Percentiles rank a stretch among this genome's conserved stretches.
These are phyloP conservation scores for Coemansia sp. DNA, from an alignment of 192 early-diverging fungal species.

Conservation along the genomic window DNA sequence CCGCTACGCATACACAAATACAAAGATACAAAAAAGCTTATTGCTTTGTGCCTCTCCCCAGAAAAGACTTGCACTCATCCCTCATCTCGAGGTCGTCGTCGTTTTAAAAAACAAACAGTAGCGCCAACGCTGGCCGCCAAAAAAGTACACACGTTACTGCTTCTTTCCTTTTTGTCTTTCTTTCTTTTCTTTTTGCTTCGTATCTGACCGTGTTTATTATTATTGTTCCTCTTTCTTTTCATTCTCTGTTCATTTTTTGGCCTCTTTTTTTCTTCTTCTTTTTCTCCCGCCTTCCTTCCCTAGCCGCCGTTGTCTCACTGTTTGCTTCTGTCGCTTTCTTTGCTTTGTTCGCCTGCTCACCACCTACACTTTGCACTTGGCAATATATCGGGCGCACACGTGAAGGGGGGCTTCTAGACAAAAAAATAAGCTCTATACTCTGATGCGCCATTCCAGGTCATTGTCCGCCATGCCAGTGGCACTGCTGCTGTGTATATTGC, in stretches of 20 bases:
- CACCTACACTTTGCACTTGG: background rate
- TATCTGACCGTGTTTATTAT: background rate
- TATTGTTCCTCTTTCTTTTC: constrained; percentile 6
- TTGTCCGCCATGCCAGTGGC: constrained; percentile 11
- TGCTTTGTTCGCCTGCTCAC: background rate
- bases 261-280: constrained; percentile 1
- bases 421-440: constrained; percentile 1
- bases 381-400: background rate
- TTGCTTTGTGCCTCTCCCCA: background rate
- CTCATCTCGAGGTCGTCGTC: background rate
- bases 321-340: background rate
- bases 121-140: constrained; percentile 23
- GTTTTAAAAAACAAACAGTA: constrained; percentile 15
- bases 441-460: constrained; percentile 13
- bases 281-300: background rate
- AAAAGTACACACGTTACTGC: background rate
- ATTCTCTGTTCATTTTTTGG: background rate
- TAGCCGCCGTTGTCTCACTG: background rate
- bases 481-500: constrained; percentile 17
- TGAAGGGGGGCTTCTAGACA: no score
- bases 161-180: background rate
- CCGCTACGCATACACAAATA: no score
- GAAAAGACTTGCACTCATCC: background rate
- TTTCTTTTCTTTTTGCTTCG: constrained; percentile 1
- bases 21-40: background rate